Evolutionary conservation across 345 rosid genomes (phyloP), one percentile per base, ranked within the genome.

Genomic region (Arabidopsis arenosa): DNA sequence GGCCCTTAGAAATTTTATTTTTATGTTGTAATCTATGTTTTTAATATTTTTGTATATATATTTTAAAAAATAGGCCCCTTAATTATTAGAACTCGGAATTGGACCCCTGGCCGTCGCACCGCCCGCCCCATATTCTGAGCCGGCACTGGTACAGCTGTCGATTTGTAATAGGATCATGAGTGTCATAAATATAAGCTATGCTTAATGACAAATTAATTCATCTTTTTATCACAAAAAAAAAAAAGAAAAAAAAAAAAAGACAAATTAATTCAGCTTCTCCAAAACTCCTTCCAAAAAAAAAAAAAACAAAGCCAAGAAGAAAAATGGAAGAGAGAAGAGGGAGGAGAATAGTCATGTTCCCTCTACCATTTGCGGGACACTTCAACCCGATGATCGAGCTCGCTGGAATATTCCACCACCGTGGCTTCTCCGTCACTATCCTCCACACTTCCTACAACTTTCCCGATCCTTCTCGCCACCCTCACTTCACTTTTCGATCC

Each of bases 351-450:
- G 37, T 87, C 17, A 80, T 90, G 53, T 86, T 88, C 48, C 88
- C 91, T 2, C 2, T 82, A 39, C 96, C 91, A 33, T 79, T 88
- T 23, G 83, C 86, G 39, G 93, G 91, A 63, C 96, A 88, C 77
- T 63, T 85, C 6, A 85, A 77, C 57, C 87, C 93, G 3, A 85
- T 90, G 89, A 81, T 87, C 37, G 86, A 89, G 36, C 88, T 89
- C 7, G 90, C 89, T 7, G 73, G 63, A 70, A 84, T 87, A 62
- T 83, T 89, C 39, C 80, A 83, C 63, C 56, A 75, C 59, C 84
- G 70, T 77, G 90, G 90, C 57, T 86, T 89, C 78, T 81, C 86
- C 75, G 75, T 89, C 57, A 70, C 84, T 39, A 62, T 87, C 13
- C 72, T 86, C 70, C 92, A 87, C 68, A 82, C 88, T 39, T 70